Evolutionary conservation across 805 yeast species (phyloP), one percentile per base, ranked within the genome.

Genomic region (Maudiozyma pseudohumilis): DNA sequence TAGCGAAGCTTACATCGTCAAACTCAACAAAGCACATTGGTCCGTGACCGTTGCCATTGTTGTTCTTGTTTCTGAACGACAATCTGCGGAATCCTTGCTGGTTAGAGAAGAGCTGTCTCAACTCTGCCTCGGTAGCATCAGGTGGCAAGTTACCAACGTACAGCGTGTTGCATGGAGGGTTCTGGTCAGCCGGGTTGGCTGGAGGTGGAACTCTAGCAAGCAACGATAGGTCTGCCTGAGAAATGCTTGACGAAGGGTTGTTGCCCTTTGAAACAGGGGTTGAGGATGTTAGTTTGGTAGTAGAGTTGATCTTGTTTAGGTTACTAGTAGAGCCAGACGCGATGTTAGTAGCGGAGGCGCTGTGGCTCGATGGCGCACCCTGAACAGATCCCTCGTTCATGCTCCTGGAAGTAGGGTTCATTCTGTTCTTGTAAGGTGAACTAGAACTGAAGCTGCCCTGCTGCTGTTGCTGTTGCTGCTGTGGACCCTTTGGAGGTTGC

Each of bases 11-110:
- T 36, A 92, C 95, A 59, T 89, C 96, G 50, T 92, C 98, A 65
- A 92, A 92, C 66, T 92, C 98, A 38, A 92, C 98, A 69, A 92
- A 92, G 61, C 98, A 92, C 97, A 92, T 92, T 39, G 98, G 98
- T 4, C 98, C 97, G 63, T 82, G 94, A n/a, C 66, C 65, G 48
- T 69, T 72, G 35, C 69, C 70, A 34, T 58, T 42, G 13, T 39
- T 42, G 21, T 55, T 60, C 61, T 87, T 86, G 13, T 94, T 88
- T 50, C 96, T 73, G 68, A 92, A 92, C 15, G 95, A 83, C 36
- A 92, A 70, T 38, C 98, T 69, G 56, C 95, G 80, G 66, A 92
- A 92, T 2, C 98, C 98, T 42, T 80, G 77, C 53, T 89, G 95
- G 6, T 84, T 80, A 27, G 92, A 73, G 57, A 92, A 92, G 45